A percentile compares a stretch with the other conserved stretches of the same genome.
Evolutionary conservation across 768 basidiomycete genomes (phyloP).

Genomic region (Tricholoma saponaceum): DNA sequence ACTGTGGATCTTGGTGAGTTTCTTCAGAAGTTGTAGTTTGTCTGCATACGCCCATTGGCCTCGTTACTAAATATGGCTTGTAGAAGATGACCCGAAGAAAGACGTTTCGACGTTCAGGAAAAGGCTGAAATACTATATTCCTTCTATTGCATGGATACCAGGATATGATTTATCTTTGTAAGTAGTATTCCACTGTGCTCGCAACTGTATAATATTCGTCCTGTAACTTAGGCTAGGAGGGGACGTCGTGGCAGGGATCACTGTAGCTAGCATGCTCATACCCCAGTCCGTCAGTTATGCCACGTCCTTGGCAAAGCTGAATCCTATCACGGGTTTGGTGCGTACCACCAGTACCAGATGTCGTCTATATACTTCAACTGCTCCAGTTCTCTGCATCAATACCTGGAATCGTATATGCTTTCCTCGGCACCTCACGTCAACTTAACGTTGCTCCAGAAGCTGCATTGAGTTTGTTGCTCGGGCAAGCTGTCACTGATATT

Average conservation of each 20-base stretch:
- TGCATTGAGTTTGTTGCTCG: constrained; percentile 79
- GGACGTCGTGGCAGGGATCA: constrained; percentile 82
- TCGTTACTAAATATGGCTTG: not conserved
- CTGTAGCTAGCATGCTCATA: constrained; percentile 80
- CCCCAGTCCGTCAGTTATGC: constrained; percentile 92
- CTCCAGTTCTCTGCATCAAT: constrained; percentile 77
- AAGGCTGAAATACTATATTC: constrained; percentile 69
- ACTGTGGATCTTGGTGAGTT: constrained; percentile 20
- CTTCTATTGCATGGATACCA: constrained; percentile 77
- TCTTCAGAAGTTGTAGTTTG: not conserved
- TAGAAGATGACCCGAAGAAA: constrained; percentile 11
- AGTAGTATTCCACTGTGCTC: constrained; percentile 26
- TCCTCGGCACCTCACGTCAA: constrained; percentile 83
- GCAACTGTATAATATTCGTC: not conserved
- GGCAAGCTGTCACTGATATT: constrained; percentile 77
- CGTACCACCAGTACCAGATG: constrained; percentile 21
- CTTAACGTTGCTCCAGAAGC: constrained; percentile 89
- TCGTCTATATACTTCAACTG: not conserved
- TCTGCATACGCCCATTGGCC: not conserved
- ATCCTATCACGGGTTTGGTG: constrained; percentile 82
- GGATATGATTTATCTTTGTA: constrained; percentile 67
- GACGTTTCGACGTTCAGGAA: constrained; percentile 35
- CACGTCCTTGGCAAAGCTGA: constrained; percentile 79
- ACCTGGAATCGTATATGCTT: constrained; percentile 82
- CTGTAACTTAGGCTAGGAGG: constrained; percentile 28